Evolutionary conservation across 768 basidiomycete genomes (phyloP).

Genomic region (Serendipita sp.): DNA sequence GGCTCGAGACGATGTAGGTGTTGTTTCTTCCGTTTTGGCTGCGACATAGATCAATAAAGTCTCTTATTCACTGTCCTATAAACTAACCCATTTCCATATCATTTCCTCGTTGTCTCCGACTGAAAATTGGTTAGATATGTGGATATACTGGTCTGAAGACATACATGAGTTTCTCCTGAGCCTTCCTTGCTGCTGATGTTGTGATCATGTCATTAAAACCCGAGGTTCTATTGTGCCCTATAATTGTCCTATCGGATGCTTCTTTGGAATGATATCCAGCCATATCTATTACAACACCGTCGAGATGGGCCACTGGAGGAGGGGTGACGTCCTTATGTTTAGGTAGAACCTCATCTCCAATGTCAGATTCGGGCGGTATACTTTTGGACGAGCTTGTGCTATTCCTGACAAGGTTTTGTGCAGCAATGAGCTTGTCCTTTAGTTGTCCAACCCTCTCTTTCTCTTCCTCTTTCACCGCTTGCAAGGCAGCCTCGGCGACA

Average conservation of each 20-base stretch:
- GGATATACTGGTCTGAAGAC: neutral
- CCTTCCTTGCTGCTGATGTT: neutral
- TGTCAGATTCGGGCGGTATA: conserved; percentile 18
- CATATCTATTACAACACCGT: conserved; percentile 64
- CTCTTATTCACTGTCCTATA: neutral
- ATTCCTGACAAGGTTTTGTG: conserved; percentile 11
- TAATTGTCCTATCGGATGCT: conserved; percentile 18
- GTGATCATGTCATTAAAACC: neutral
- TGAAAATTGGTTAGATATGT: neutral
- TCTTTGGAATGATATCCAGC: conserved; percentile 55
- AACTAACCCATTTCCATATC: no score
- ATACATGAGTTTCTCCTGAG: neutral
- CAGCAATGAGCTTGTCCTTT: conserved; percentile 14
- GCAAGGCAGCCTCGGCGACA: conserved; percentile 17
- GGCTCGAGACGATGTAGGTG: conserved; percentile 1
- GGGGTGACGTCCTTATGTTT: conserved; percentile 26
- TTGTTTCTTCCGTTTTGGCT: neutral
- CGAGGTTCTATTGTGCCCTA: conserved; percentile 8
- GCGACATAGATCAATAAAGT: neutral
- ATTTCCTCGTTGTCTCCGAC: neutral
- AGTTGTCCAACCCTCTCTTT: conserved; percentile 15
- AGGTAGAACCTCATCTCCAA: conserved; percentile 37
- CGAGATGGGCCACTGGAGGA: conserved; percentile 46
- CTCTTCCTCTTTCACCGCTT: conserved; percentile 16
- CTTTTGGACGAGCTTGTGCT: conserved; percentile 14